These are phyloP conservation scores for Calocera cornea DNA, from an alignment of 768 basidiomycete species.

Conservation along the genomic window DNA sequence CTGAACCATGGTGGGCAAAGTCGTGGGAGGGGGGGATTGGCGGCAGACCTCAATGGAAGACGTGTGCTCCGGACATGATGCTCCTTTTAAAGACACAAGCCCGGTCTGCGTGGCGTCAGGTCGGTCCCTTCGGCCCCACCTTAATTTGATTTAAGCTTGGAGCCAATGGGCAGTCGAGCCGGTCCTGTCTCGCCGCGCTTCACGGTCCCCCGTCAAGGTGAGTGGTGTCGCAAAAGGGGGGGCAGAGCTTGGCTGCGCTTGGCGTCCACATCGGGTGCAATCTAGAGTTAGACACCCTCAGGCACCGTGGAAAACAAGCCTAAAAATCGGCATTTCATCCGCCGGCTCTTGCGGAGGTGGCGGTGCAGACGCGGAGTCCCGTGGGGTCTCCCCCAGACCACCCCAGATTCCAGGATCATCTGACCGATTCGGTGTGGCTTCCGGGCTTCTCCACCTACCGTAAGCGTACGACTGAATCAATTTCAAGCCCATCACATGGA, in stretches of 20 bases:
- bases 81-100: neutral
- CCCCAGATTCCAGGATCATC: neutral
- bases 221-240: no score
- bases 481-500: neutral
- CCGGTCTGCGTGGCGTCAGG: neutral
- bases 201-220: neutral
- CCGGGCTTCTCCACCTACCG: neutral
- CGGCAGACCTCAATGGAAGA: neutral
- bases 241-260: neutral
- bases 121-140: neutral
- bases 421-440: neutral
- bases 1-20: neutral
- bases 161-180: neutral
- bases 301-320: neutral
- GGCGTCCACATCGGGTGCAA: constrained; percentile 2
- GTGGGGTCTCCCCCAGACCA: constrained; percentile 5
- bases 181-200: neutral
- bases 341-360: neutral
- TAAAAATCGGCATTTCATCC: neutral
- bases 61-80: neutral
- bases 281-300: neutral
- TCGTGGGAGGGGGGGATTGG: neutral
- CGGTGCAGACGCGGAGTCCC: neutral
- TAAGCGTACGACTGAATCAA: neutral
- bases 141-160: constrained; percentile 3